These are phyloP conservation scores for Boechera stricta DNA, from an alignment of 345 rosid species.

Conservation along the genomic window DNA sequence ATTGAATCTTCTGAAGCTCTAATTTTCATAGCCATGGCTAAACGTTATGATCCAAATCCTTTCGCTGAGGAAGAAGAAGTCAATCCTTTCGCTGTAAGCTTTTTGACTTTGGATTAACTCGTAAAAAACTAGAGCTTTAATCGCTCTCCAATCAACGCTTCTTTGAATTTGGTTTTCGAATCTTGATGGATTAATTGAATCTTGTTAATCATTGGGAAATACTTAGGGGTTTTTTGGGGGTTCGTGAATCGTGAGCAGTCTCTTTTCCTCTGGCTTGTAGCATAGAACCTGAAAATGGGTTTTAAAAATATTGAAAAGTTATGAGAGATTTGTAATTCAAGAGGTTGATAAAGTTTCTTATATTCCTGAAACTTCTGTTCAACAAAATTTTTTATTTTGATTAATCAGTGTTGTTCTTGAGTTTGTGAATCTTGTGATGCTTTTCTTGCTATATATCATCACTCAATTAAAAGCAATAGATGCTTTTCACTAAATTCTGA, in stretches of 20 bases:
- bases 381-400: no score
- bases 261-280: background rate
- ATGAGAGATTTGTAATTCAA: background rate
- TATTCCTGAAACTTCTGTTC: no score
- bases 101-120: conserved; percentile 11
- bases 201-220: background rate
- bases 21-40: conserved; percentile 38
- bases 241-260: no score
- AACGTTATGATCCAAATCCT: conserved; percentile 46
- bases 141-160: conserved; percentile 10
- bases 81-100: conserved; percentile 90
- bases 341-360: conserved; percentile 20
- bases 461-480: no score
- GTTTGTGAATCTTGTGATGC: background rate
- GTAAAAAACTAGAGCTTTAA: background rate
- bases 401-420: conserved; percentile 8
- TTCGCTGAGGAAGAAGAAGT: conserved; percentile 92
- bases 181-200: conserved; percentile 7
- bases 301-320: background rate
- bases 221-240: background rate
- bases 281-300: background rate
- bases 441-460: no score
- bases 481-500: no score
- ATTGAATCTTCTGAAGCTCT: conserved; percentile 18
- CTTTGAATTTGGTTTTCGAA: background rate